Evolutionary conservation across 371 early-diverging fungal species (phyloP), one percentile per base, ranked within the genome.

Genomic region (Mucor mucedo): DNA sequence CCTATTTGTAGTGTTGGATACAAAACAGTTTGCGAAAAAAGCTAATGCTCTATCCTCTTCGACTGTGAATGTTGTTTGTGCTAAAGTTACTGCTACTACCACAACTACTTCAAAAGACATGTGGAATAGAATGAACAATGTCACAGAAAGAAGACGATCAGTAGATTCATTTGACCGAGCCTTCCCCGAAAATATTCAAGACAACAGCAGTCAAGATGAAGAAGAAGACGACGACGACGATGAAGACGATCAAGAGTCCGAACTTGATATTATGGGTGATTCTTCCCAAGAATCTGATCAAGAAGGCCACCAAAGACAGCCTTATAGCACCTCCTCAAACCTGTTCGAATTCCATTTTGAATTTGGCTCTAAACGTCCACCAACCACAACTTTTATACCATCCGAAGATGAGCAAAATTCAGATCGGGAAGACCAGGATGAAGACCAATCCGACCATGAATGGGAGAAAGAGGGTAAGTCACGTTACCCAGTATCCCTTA

Each of bases 61-160:
- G 59, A 59, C 66, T 62, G 70, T 70, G 70, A 70, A 70, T 65
- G 70, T 70, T 70, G 60, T 70, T 62, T 63, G 63, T 39, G 55
- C 68, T 42, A 58, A 70, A 66, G 66, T 70, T 62, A 68, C 56
- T 61, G 29, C 58, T 41, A 62, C 47, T 55, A 55, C 54, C 9
- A 58, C 62, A 44, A 53, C 68, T 44, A 53, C 54, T 44, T 49
- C 64, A 62, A 58, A 62, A 65, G 55, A 58, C 49, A 70, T 70
- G 70, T 69, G 69, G 69, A 52, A 69, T 69, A 65, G 70, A 65
- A 69, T 65, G 65, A 61, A 65, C 57, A 47, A 69, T 61, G 65
- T 60, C 52, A 27, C 64, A 55, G 57, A 35, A 27, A 47, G 55
- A 9, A n/a, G 30, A 50, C 28, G 39, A 53, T 54, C 61, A 42